Conservation (phyloP, 2,329 filamentous ascomycete species). For the Colletotrichum tamarilloi region DNA sequence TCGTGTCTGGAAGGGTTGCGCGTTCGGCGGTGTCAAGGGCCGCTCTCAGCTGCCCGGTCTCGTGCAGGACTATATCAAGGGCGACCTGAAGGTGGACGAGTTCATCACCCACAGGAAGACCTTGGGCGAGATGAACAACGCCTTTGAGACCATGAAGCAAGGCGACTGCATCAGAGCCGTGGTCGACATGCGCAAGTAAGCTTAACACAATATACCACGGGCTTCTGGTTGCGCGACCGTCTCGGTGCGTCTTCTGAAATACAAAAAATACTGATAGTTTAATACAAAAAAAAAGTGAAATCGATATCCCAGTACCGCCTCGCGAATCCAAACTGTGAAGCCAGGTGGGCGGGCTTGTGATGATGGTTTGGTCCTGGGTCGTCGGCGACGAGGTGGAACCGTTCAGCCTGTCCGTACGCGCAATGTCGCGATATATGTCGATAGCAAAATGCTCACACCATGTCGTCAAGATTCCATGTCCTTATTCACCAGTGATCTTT, state of each 20-base stretch:
- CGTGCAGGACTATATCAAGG: slow-evolving; percentile 88
- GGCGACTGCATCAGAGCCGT: slow-evolving; percentile 98
- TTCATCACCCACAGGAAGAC: slow-evolving; percentile 97
- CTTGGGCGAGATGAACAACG: slow-evolving; percentile 85
- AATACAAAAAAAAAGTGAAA: slow-evolving; percentile 35
- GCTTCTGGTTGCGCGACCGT: slow-evolving; percentile 20
- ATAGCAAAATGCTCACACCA: not conserved
- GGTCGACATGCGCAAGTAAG: slow-evolving; percentile 69
- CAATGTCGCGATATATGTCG: not conserved
- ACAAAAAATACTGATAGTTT: slow-evolving; percentile 35
- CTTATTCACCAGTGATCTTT: not conserved
- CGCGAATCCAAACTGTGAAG: slow-evolving; percentile 33
- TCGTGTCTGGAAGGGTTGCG: slow-evolving; percentile 97
- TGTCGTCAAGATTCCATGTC: not conserved
- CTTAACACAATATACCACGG: slow-evolving; percentile 11
- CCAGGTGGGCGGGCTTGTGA: slow-evolving; percentile 8
- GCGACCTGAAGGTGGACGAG: slow-evolving; percentile 96
- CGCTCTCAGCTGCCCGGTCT: slow-evolving; percentile 90
- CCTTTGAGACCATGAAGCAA: slow-evolving; percentile 93
- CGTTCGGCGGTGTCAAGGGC: slow-evolving; percentile 98
- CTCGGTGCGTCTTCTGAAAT: slow-evolving; percentile 1
- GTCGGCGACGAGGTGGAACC: not conserved
- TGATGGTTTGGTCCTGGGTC: not conserved
- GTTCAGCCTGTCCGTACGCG: slow-evolving; percentile 1
- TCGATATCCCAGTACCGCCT: slow-evolving; percentile 6